Evolutionary conservation across 2,329 filamentous ascomycete genomes (phyloP).

Genomic region (Cadophora sp.): DNA sequence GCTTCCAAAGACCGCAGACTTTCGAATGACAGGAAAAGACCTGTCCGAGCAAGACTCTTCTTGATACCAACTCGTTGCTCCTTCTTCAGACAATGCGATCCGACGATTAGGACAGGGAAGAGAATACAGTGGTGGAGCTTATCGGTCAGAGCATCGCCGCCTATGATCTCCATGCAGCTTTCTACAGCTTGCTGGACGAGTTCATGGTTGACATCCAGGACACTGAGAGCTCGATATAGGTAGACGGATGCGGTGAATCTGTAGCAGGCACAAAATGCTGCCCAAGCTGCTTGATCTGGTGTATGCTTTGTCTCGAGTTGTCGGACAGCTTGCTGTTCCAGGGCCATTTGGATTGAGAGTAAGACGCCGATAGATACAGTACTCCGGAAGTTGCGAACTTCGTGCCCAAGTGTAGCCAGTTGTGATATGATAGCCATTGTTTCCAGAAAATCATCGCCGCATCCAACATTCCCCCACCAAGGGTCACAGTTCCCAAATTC

Average conservation of each 20-base stretch:
- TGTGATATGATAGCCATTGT: conserved; percentile 44
- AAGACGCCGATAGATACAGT: conserved; percentile 38
- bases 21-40: conserved; percentile 38
- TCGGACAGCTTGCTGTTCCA: conserved; percentile 38
- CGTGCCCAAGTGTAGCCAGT: conserved; percentile 45
- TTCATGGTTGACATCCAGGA: conserved; percentile 47
- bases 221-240: conserved; percentile 51
- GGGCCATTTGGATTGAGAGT: conserved; percentile 36
- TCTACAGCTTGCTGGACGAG: conserved; percentile 50
- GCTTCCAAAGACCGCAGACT: conserved; percentile 35
- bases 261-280: conserved; percentile 48
- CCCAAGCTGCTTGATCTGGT: conserved; percentile 43
- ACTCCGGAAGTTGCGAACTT: conserved; percentile 36
- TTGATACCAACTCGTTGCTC: conserved; percentile 42
- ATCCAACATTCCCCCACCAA: conserved; percentile 49
- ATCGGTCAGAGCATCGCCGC: conserved; percentile 46
- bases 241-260: conserved; percentile 48
- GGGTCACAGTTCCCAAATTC: conserved; percentile 48
- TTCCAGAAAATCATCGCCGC: conserved; percentile 44
- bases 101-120: conserved; percentile 48
- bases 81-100: conserved; percentile 44
- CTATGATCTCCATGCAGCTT: conserved; percentile 47
- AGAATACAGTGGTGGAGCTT: conserved; percentile 50
- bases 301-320: conserved; percentile 27
- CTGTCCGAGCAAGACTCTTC: conserved; percentile 35